Evolutionary conservation across 2,329 filamentous ascomycete genomes (phyloP), one percentile per base, ranked within the genome.

Genomic region (Epichloe gansuensis): DNA sequence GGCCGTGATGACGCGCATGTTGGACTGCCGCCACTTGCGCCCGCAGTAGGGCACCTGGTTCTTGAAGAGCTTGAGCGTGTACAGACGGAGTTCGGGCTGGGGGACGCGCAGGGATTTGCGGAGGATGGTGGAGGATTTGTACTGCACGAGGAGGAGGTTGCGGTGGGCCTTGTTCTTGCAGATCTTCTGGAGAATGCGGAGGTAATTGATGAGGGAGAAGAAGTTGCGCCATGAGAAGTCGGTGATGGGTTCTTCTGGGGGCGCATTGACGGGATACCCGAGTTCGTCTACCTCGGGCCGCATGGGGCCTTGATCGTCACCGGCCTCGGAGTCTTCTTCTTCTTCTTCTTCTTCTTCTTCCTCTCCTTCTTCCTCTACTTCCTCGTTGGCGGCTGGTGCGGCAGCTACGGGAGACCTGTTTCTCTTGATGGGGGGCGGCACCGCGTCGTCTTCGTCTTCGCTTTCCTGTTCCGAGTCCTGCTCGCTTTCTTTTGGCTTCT

Each of bases 1-100:
- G 3, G 90, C 89, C 0, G 93, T 98, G 64, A 98, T 98, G 63
- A 97, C 90, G 51, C 91, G 87, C 93, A 98, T 98, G 68, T 98
- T 97, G 60, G 83, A 84, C 71, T 97, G 93, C 13, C 93, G 84
- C 93, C 93, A 98, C 71, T 98, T 98, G 43, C 93, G 84, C 23
- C 93, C 91, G 67, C 91, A 97, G 73, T 95, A 98, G 1, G 93
- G 93, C 4, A 98, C 93, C 68, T 98, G 93, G 55, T 89, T 93
- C 69, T 98, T 98, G 82, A 97, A 97, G 0, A 98, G 78, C 70
- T 98, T 98, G 59, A 98, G 80, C 0, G 93, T 95, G 72, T 97
- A 97, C 43, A 95, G 82, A 5, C 93, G 83, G 41, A 98, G 76
- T 61, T 89, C 80, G 2, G 84, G 84, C 62, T 98, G 89, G 0